Evolutionary conservation across 345 rosid genomes (phyloP).

Genomic region (Luvunga scandens): DNA sequence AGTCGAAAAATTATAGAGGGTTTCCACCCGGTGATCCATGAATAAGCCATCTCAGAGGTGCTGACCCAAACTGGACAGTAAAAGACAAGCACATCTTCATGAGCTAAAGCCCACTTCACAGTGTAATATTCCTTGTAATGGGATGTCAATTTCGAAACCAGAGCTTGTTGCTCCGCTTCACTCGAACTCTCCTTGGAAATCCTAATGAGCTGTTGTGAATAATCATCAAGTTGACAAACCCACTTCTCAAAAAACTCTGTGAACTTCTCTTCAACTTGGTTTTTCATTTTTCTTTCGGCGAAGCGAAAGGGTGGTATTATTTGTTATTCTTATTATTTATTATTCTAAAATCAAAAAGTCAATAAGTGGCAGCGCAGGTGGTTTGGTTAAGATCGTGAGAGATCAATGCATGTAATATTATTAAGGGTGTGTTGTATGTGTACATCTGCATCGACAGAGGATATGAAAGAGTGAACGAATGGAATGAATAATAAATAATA

Average conservation of each 20-base stretch:
- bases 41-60: slow-evolving; percentile 58
- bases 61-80: slow-evolving; percentile 59
- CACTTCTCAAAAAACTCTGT: slow-evolving; percentile 56
- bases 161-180: slow-evolving; percentile 30
- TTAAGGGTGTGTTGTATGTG: too few species aligned
- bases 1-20: slow-evolving; percentile 57
- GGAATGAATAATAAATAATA: too few species aligned
- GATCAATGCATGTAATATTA: too few species aligned
- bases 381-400: too few species aligned
- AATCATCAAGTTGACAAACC: slow-evolving; percentile 52
- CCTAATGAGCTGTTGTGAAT: slow-evolving; percentile 33
- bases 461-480: too few species aligned
- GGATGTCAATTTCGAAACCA: slow-evolving; percentile 57
- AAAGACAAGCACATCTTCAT: slow-evolving; percentile 63
- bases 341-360: too few species aligned
- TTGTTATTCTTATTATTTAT: too few species aligned
- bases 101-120: slow-evolving; percentile 70
- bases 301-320: too few species aligned
- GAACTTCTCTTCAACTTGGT: slow-evolving; percentile 44
- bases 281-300: slow-evolving; percentile 28
- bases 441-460: too few species aligned
- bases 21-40: slow-evolving; percentile 88
- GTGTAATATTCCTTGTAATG: slow-evolving; percentile 81
- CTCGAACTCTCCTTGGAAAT: slow-evolving; percentile 12
- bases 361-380: too few species aligned